Evolutionary conservation across 371 early-diverging fungal species (phyloP).

Genomic region (Apophysomyces trapeziformis): DNA sequence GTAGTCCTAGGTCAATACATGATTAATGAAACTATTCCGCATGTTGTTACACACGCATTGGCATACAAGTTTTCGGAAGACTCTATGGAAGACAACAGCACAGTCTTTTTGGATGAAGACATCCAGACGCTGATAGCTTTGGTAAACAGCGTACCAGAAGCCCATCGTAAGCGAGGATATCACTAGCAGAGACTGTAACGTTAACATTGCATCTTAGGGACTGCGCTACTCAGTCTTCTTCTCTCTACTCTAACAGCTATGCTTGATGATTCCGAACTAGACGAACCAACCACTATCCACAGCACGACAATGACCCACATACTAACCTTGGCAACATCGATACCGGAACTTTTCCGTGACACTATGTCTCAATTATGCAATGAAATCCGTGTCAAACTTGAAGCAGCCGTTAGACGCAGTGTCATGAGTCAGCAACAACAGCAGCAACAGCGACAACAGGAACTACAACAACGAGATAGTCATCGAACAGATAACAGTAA

Average conservation of each 20-base stretch:
- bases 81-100: slow-evolving; percentile 14
- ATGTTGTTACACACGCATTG: slow-evolving; percentile 35
- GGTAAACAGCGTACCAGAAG: slow-evolving; percentile 29
- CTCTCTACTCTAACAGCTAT: slow-evolving; percentile 46
- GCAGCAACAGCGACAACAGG: slow-evolving; percentile 40
- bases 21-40: slow-evolving; percentile 35
- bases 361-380: slow-evolving; percentile 34
- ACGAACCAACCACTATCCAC: slow-evolving; percentile 35
- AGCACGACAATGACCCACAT: slow-evolving; percentile 35
- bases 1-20: slow-evolving; percentile 35
- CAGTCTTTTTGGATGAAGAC: slow-evolving; percentile 38
- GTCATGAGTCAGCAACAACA: slow-evolving; percentile 42
- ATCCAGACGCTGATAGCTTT: slow-evolving; percentile 47
- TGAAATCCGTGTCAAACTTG: slow-evolving; percentile 40
- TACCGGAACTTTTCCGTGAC: slow-evolving; percentile 44
- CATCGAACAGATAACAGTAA: slow-evolving; percentile 25
- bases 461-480: slow-evolving; percentile 28
- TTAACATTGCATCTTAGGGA: slow-evolving; percentile 4
- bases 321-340: slow-evolving; percentile 40
- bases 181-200: slow-evolving; percentile 3
- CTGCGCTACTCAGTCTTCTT: slow-evolving; percentile 33
- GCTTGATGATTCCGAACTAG: slow-evolving; percentile 41
- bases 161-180: slow-evolving; percentile 41
- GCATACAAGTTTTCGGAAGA: slow-evolving; percentile 20
- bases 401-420: slow-evolving; percentile 51